Base-by-base conservation (phyloP, 2,329 filamentous ascomycete species). In the Cercospora zeae-maydis region DNA sequence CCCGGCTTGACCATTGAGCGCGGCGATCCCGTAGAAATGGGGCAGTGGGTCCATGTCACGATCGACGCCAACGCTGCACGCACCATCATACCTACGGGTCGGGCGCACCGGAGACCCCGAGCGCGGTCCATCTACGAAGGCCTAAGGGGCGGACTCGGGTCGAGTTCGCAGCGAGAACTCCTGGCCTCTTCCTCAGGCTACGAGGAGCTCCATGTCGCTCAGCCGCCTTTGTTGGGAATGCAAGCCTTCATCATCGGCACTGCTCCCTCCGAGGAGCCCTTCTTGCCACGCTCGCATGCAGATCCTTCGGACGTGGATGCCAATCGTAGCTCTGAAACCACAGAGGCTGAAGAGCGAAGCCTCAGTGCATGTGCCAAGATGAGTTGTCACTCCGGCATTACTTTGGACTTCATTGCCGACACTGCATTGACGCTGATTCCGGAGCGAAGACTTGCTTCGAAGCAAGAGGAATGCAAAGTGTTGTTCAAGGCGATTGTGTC, bases 401-500 rank as follows among this genome's bases (percentile, higher is more conserved):
- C 67, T 1, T 64, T 74, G 4, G 72, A 69, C 6, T 72, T 72
- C 49, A 58, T 74, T 30, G 71, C 72, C 9, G 68, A 70, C 36
- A 71, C 68, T 5, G 63, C 67, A 1, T 59, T 67, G 45, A 67
- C 68, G 4, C 47, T 72, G 4, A 61, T 72, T 7, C 21, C 47
- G 5, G 42, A 51, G 21, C 33, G 62, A 39, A 13, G 53, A 24
- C 13, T 39, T 34, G 14, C 7, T 27, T 14, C 30, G 19, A 52
- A 66, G 21, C 16, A 42, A 16, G 54, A 34, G 5, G 55, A 45
- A 11, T 19, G 36, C 14, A 59, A 33, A 16, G 63, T 70, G 9
- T 27, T 69, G 8, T 73, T 71, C 67, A 73, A 66, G 27, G 69
- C 72, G 2, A 71, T 73, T 36, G 60, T 73, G 37, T 73, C 71